Conservation (phyloP, 2,329 filamentous ascomycete species). For the Apiospora kogelbergensis region DNA sequence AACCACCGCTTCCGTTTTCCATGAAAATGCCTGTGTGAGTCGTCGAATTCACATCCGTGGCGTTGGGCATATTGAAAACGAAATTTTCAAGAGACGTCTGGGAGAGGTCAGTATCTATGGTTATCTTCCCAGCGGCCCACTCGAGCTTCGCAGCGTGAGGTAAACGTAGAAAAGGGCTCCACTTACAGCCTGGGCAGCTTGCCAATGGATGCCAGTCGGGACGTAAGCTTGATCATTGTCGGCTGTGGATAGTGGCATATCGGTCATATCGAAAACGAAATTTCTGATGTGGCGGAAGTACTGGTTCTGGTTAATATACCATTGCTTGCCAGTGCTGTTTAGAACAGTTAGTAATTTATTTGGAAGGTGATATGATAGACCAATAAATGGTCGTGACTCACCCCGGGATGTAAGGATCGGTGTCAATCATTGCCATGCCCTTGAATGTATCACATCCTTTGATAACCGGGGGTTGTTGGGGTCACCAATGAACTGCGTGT, state of each 20-base stretch:
- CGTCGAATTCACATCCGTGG: slow-evolving; percentile 36
- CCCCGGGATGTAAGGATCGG: slow-evolving; percentile 17
- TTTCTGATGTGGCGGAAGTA: slow-evolving; percentile 56
- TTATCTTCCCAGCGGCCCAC: not conserved
- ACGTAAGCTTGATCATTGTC: slow-evolving; percentile 38
- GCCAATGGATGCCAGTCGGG: slow-evolving; percentile 59
- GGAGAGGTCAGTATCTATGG: not conserved
- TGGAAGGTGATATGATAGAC: not conserved
- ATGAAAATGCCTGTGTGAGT: slow-evolving; percentile 54
- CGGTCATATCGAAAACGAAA: slow-evolving; percentile 51
- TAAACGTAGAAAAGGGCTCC: not conserved
- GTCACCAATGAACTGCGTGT: slow-evolving; percentile 43
- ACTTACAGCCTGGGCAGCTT: slow-evolving; percentile 51
- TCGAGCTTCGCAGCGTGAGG: not conserved
- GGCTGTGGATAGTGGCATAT: slow-evolving; percentile 58
- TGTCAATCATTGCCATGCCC: slow-evolving; percentile 18
- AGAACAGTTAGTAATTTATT: not conserved
- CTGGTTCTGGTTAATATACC: slow-evolving; percentile 56
- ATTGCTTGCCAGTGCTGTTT: slow-evolving; percentile 31
- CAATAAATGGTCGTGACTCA: not conserved
- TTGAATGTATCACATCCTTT: slow-evolving; percentile 58
- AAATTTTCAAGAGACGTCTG: slow-evolving; percentile 57
- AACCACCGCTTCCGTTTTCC: slow-evolving; percentile 61
- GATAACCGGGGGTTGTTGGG: slow-evolving; percentile 58
- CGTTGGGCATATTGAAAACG: slow-evolving; percentile 51